Conservation (phyloP, 768 basidiomycete genomes). For the Suillus bovinus region DNA sequence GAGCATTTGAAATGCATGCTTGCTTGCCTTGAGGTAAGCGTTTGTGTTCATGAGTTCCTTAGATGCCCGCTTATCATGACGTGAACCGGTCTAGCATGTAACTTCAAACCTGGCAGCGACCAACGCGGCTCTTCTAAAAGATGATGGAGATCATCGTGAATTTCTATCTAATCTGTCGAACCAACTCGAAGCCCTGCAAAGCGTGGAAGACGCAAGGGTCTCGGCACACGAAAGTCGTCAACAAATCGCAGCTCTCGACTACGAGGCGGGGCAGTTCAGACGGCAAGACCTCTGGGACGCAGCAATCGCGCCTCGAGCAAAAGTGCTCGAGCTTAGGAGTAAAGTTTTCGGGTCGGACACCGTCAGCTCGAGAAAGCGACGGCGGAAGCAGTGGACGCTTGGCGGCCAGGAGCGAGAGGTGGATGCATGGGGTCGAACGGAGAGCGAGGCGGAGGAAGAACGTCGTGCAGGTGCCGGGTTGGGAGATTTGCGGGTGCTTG, state of each 20-base stretch:
- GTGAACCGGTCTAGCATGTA: slow-evolving; percentile 40
- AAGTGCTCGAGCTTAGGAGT: slow-evolving; percentile 65
- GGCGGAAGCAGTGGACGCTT: slow-evolving; percentile 69
- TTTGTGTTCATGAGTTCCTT: not conserved
- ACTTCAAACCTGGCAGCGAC: slow-evolving; percentile 52
- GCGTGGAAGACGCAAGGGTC: slow-evolving; percentile 50
- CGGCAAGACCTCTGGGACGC: slow-evolving; percentile 68
- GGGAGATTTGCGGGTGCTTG: slow-evolving; percentile 19
- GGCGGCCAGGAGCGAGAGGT: slow-evolving; percentile 64
- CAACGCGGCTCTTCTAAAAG: slow-evolving; percentile 56
- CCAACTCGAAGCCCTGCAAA: slow-evolving; percentile 47
- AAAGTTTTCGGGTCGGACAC: slow-evolving; percentile 67
- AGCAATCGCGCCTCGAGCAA: slow-evolving; percentile 57
- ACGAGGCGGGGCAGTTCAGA: slow-evolving; percentile 70
- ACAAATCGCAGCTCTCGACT: slow-evolving; percentile 54
- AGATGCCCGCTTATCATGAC: slow-evolving; percentile 8
- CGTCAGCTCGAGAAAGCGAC: slow-evolving; percentile 51
- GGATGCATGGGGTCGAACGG: slow-evolving; percentile 68
- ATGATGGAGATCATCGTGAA: slow-evolving; percentile 54
- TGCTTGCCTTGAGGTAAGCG: slow-evolving; percentile 53
- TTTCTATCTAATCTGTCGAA: slow-evolving; percentile 48
- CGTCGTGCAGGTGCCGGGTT: slow-evolving; percentile 29
- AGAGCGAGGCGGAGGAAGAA: slow-evolving; percentile 79
- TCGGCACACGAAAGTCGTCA: slow-evolving; percentile 56
- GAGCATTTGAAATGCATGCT: slow-evolving; percentile 66